phyloP scores from a whole-genome alignment of 805 yeast genomes.

The Sugiyamaella qingdaonensis region DNA sequence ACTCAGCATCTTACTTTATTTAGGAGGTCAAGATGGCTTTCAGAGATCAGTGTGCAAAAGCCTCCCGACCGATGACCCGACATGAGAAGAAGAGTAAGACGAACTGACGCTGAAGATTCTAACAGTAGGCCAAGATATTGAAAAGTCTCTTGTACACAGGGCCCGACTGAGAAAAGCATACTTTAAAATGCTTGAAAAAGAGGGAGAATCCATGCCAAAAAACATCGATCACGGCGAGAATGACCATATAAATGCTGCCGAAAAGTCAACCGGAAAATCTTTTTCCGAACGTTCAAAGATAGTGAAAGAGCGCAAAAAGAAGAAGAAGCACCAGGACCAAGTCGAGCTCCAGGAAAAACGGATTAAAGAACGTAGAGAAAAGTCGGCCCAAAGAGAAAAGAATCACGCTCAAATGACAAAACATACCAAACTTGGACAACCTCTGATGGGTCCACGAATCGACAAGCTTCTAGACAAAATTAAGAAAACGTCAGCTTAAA shows the following conservation, averaged over 20 bases:
- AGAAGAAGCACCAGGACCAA: conserved; percentile 40
- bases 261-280: conserved; percentile 6
- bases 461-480: conserved; percentile 74
- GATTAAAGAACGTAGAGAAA: conserved; percentile 38
- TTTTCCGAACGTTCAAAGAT: conserved; percentile 18
- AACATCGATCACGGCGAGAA: conserved; percentile 6
- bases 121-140: conserved; percentile 54
- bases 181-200: conserved; percentile 70
- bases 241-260: conserved; percentile 6
- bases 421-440: conserved; percentile 76
- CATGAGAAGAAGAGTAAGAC: conserved; percentile 33
- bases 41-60: neutral
- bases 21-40: neutral
- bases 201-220: conserved; percentile 40
- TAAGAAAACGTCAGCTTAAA: conserved; percentile 31
- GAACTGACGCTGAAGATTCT: neutral
- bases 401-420: conserved; percentile 45
- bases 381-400: conserved; percentile 37
- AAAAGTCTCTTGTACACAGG: conserved; percentile 69
- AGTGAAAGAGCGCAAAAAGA: conserved; percentile 40
- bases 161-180: conserved; percentile 79
- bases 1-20: no score
- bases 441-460: conserved; percentile 86
- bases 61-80: neutral
- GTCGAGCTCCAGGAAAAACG: conserved; percentile 40